Evolutionary conservation across 768 basidiomycete species (phyloP).

Genomic region (Leccinum arenicola): DNA sequence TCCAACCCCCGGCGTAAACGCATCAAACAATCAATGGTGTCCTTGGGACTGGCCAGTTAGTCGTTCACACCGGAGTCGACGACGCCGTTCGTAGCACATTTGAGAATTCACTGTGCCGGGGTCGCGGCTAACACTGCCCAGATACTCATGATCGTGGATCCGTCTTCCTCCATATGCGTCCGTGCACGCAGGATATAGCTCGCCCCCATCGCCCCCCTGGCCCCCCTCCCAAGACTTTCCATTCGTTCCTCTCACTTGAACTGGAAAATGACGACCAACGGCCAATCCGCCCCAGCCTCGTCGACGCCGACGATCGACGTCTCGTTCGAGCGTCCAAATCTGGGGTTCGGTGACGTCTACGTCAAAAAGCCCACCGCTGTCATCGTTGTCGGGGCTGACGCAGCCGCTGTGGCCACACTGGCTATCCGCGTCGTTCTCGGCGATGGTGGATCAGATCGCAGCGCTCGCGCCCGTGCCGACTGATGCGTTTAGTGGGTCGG

Average conservation of each 20-base stretch:
- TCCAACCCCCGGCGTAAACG: too few species aligned
- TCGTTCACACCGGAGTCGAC: too few species aligned
- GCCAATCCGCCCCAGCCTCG: constrained; percentile 7
- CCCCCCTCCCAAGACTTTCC: not conserved
- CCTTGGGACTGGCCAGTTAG: too few species aligned
- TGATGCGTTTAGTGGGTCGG: constrained; percentile 13
- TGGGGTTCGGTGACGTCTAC: constrained; percentile 1
- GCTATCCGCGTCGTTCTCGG: too few species aligned
- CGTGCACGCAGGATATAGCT: not conserved
- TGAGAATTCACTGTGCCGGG: too few species aligned
- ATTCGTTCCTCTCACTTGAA: not conserved
- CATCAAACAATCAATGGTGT: too few species aligned
- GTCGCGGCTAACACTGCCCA: too few species aligned
- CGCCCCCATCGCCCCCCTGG: not conserved
- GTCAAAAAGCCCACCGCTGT: not conserved
- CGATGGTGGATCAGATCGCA: too few species aligned
- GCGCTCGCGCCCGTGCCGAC: constrained; percentile 30
- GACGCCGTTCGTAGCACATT: too few species aligned
- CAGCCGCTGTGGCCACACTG: not conserved
- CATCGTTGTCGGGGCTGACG: not conserved
- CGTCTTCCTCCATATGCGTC: not conserved
- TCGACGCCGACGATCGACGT: constrained; percentile 21
- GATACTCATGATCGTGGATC: too few species aligned
- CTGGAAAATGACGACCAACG: not conserved
- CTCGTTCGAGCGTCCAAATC: constrained; percentile 9